A percentile compares a stretch with the other conserved stretches of the same genome.
phyloP scores from a whole-genome alignment of 805 yeast genomes.

The Nakazawaea sp. region DNA sequence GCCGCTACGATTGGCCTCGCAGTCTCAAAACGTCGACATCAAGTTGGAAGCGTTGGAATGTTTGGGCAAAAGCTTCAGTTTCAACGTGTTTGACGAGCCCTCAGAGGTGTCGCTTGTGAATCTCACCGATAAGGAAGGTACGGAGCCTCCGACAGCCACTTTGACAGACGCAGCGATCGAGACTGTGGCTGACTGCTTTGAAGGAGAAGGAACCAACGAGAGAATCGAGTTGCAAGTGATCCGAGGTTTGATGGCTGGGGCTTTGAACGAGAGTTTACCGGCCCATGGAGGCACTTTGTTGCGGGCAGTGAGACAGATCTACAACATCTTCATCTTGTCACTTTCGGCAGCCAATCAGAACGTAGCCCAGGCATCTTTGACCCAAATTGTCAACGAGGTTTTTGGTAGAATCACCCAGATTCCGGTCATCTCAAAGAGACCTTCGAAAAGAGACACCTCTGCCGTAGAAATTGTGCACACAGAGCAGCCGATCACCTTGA shows the following conservation, averaged over 20 bases:
- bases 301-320: conserved; percentile 88
- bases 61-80: conserved; percentile 83
- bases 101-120: conserved; percentile 39
- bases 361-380: conserved; percentile 90
- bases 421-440: conserved; percentile 9
- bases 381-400: conserved; percentile 81
- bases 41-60: conserved; percentile 76
- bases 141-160: conserved; percentile 15
- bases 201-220: conserved; percentile 89
- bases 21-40: conserved; percentile 55
- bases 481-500: conserved; percentile 44
- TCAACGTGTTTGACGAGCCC: conserved; percentile 63
- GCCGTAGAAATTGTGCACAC: conserved; percentile 11
- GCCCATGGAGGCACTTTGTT: conserved; percentile 87
- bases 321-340: conserved; percentile 85
- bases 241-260: conserved; percentile 84
- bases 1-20: conserved; percentile 71
- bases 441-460: not conserved
- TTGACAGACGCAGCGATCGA: conserved; percentile 75
- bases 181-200: conserved; percentile 78
- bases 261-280: conserved; percentile 70
- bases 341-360: conserved; percentile 80
- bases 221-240: conserved; percentile 88
- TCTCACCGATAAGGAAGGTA: conserved; percentile 19
- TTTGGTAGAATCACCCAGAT: conserved; percentile 55